Evolutionary conservation across 768 basidiomycete genomes (phyloP).

Genomic region (Vishniacozyma victoriae): DNA sequence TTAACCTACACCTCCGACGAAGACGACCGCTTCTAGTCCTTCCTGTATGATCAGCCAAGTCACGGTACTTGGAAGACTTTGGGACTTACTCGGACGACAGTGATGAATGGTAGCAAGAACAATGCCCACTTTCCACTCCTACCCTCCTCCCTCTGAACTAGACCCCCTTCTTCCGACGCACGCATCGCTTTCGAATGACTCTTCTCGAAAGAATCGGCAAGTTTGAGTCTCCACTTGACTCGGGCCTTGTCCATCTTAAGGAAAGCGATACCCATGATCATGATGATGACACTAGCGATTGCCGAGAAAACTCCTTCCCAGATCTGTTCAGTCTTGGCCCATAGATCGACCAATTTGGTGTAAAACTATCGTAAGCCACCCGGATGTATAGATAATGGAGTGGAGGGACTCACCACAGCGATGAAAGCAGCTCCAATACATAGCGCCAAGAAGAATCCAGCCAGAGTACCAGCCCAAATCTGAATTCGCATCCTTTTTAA

Average conservation of each 20-base stretch:
- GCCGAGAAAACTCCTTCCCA: conserved; percentile 75
- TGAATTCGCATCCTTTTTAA: conserved; percentile 61
- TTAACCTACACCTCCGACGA: conserved; percentile 69
- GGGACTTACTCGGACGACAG: no score
- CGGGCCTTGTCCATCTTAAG: conserved; percentile 90
- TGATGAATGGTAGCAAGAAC: conserved; percentile 82
- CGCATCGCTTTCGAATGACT: conserved; percentile 25
- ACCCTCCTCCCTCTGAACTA: conserved; percentile 6
- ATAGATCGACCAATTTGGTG: conserved; percentile 77
- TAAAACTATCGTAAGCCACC: conserved; percentile 58
- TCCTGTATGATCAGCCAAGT: no score
- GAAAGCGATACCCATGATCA: conserved; percentile 89
- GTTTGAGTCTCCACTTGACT: conserved; percentile 89
- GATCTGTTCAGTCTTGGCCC: conserved; percentile 73
- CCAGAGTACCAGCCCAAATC: conserved; percentile 68
- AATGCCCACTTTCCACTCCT: conserved; percentile 70
- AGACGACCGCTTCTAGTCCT: conserved; percentile 87
- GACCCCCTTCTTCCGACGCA: neutral
- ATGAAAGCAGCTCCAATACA: conserved; percentile 87
- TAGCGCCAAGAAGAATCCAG: conserved; percentile 72
- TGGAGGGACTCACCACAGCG: conserved; percentile 54
- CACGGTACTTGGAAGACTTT: no score
- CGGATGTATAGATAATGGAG: neutral
- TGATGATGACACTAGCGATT: conserved; percentile 62
- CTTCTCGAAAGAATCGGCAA: conserved; percentile 65